These are phyloP conservation scores for Clarireedia homoeocarpa DNA, from an alignment of 2,329 filamentous ascomycete species.

Conservation along the genomic window DNA sequence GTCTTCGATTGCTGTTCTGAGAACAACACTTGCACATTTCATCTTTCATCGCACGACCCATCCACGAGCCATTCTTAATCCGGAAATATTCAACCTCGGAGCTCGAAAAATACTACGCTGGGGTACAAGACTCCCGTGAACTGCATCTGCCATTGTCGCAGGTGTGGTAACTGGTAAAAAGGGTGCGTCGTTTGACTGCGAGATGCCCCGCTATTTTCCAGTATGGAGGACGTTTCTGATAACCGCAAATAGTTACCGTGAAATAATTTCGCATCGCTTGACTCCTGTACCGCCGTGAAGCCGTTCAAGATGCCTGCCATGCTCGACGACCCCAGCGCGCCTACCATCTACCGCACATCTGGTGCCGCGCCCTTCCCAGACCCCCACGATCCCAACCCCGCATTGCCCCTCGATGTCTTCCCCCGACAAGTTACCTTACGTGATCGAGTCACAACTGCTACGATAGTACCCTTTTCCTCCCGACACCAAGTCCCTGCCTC, in stretches of 20 bases:
- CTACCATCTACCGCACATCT: constrained; percentile 46
- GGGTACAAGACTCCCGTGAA: neutral
- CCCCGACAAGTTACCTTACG: constrained; percentile 57
- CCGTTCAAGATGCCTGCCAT: constrained; percentile 46
- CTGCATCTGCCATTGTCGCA: neutral
- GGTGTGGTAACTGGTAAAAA: neutral
- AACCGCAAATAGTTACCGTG: neutral
- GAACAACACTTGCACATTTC: constrained; percentile 11
- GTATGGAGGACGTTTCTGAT: neutral
- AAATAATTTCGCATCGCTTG: neutral
- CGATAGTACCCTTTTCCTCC: constrained; percentile 59
- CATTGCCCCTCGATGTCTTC: constrained; percentile 36
- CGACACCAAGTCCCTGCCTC: constrained; percentile 51
- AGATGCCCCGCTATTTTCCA: neutral
- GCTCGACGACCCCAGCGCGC: constrained; percentile 50
- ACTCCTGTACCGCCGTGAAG: constrained; percentile 1
- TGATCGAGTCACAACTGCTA: constrained; percentile 59
- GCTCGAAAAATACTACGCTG: neutral
- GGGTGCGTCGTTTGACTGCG: neutral
- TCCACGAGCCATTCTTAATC: neutral
- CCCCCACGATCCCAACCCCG: constrained; percentile 42
- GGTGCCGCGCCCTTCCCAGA: constrained; percentile 44
- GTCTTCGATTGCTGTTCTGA: constrained; percentile 10
- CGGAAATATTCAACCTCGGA: neutral
- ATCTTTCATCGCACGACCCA: neutral